A percentile compares a stretch with the other conserved stretches of the same genome.
Evolutionary conservation across 345 rosid species (phyloP).

Genomic region (Rhodamnia argentea): DNA sequence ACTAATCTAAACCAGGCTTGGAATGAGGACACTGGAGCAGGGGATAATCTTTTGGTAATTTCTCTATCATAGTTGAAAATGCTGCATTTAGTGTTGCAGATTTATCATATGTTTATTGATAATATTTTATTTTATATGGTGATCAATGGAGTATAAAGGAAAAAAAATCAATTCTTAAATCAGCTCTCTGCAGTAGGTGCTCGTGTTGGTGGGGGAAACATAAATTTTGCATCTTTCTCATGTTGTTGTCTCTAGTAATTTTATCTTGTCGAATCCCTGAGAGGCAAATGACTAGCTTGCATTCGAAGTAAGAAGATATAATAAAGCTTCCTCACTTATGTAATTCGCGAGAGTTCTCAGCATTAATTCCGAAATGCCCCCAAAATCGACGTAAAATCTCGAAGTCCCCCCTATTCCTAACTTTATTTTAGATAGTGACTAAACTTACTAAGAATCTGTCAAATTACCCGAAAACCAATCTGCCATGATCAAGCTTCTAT

Average conservation of each 20-base stretch:
- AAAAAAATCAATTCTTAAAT: background rate
- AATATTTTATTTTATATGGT: background rate
- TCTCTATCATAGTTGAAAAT: background rate
- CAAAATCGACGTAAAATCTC: background rate
- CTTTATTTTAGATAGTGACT: background rate
- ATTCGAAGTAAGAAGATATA: background rate
- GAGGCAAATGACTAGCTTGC: background rate
- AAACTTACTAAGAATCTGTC: background rate
- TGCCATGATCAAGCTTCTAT: background rate
- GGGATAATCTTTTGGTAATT: slow-evolving; percentile 37
- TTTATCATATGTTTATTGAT: background rate
- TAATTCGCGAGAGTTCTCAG: background rate
- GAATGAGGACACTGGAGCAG: slow-evolving; percentile 15
- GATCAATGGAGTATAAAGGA: background rate
- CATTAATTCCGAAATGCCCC: background rate
- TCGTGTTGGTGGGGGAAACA: background rate
- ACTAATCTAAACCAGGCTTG: slow-evolving; percentile 6
- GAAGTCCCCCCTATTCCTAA: background rate
- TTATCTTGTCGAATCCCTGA: background rate
- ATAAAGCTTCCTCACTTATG: background rate
- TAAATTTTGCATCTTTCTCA: background rate
- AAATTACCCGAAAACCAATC: background rate
- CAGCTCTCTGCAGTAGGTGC: background rate
- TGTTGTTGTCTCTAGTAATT: background rate
- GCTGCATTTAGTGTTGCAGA: background rate